Evolutionary conservation across 83 land plant genomes (phyloP).

Genomic region (Picea abies): DNA sequence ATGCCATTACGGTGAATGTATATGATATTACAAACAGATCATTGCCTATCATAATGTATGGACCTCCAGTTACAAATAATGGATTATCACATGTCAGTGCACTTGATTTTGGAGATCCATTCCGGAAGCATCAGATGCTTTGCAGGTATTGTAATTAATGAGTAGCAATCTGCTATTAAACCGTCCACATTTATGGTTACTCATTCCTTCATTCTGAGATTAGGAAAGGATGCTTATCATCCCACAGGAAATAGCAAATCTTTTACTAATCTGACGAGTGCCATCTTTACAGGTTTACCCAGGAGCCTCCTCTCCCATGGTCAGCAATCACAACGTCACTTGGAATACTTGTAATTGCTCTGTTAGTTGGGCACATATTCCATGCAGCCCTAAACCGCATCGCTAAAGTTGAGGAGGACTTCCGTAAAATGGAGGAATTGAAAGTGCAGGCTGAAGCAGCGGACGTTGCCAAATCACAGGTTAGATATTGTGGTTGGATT

Average conservation of each 20-base stretch:
- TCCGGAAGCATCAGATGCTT: conserved; percentile 88
- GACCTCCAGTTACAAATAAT: conserved; percentile 43
- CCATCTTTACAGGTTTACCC: conserved; percentile 58
- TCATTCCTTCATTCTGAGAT: neutral
- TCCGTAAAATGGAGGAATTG: conserved; percentile 74
- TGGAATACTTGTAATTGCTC: conserved; percentile 66
- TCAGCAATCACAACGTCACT: conserved; percentile 60
- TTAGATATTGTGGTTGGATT: conserved; percentile 18
- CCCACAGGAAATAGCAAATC: neutral
- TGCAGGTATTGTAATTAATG: conserved; percentile 69
- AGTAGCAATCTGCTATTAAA: neutral
- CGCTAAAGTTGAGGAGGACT: conserved; percentile 90
- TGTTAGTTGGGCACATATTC: conserved; percentile 73
- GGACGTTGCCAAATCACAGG: conserved; percentile 97
- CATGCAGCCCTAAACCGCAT: conserved; percentile 76
- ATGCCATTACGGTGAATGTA: conserved; percentile 86
- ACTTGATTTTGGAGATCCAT: conserved; percentile 92
- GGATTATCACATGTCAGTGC: conserved; percentile 51
- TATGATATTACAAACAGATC: conserved; percentile 78
- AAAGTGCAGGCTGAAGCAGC: conserved; percentile 91
- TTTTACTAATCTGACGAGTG: neutral
- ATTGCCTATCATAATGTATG: conserved; percentile 85
- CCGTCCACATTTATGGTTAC: neutral
- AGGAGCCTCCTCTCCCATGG: conserved; percentile 81
- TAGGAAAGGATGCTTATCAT: neutral